These are phyloP conservation scores for Lentinula edodes DNA, from an alignment of 768 basidiomycete genomes.

Conservation along the genomic window DNA sequence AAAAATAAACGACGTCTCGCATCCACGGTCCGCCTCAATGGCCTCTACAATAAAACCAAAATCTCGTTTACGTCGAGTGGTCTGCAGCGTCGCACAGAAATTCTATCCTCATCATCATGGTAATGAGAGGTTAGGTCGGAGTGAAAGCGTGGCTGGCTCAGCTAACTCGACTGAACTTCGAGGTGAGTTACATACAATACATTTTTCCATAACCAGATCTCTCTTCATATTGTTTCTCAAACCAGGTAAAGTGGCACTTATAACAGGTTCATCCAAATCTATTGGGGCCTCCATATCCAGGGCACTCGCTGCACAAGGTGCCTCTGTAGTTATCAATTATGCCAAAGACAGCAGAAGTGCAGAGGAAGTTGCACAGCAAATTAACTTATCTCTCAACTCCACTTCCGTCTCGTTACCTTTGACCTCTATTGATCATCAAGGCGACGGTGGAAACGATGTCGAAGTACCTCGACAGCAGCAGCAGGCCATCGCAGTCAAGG, in stretches of 20 bases:
- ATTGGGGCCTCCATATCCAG: slow-evolving; percentile 54
- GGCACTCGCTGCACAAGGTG: slow-evolving; percentile 50
- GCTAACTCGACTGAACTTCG: neutral
- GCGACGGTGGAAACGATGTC: slow-evolving; percentile 39
- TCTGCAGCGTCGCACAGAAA: neutral
- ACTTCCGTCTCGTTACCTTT: neutral
- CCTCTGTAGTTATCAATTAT: slow-evolving; percentile 52
- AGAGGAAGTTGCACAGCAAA: slow-evolving; percentile 3
- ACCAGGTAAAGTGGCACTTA: slow-evolving; percentile 44
- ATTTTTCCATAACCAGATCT: neutral
- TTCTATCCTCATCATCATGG: neutral
- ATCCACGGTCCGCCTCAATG: too few relatives aligned
- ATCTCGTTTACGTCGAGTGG: neutral
- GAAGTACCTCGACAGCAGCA: slow-evolving; percentile 27
- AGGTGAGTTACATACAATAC: neutral
- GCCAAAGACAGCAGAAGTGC: neutral
- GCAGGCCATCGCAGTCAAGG: slow-evolving; percentile 44
- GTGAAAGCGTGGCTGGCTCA: neutral
- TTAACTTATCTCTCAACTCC: neutral
- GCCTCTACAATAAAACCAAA: neutral
- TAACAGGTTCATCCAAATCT: slow-evolving; percentile 56
- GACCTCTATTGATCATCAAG: slow-evolving; percentile 32
- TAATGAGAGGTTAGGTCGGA: neutral
- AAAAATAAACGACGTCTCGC: neutral
- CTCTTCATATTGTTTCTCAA: neutral